phyloP scores from a whole-genome alignment of 169 alveolate genomes.

The Hepatocystis sp. region DNA sequence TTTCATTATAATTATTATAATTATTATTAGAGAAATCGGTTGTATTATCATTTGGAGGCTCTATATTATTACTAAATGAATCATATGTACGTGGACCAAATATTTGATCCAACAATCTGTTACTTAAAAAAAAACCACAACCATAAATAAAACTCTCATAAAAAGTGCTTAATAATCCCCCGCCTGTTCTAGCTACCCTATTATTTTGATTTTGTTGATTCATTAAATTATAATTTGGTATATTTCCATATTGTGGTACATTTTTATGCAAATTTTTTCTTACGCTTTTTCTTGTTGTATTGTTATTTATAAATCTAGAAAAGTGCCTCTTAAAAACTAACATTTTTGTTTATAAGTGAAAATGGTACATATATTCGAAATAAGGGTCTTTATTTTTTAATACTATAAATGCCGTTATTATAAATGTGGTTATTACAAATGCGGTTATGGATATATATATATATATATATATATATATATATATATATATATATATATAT shows the following conservation, averaged over 20 bases:
- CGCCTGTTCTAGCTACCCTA: slow-evolving; percentile 23
- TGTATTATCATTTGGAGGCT: slow-evolving; percentile 17
- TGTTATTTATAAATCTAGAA: slow-evolving; percentile 72
- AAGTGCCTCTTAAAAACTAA: slow-evolving; percentile 43
- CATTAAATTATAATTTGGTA: slow-evolving; percentile 13
- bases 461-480: slow-evolving; percentile 7
- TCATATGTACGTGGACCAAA: slow-evolving; percentile 64
- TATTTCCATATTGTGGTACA: slow-evolving; percentile 38
- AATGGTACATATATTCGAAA: slow-evolving; percentile 5
- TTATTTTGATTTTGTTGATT: slow-evolving; percentile 55
- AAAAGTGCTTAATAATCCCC: slow-evolving; percentile 41
- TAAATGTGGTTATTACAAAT: background rate
- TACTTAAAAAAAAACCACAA: slow-evolving; percentile 74
- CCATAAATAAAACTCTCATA: slow-evolving; percentile 75
- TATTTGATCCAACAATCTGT: slow-evolving; percentile 70
- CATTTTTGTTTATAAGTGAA: slow-evolving; percentile 24
- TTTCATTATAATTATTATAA: slow-evolving; percentile 34
- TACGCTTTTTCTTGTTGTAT: slow-evolving; percentile 49
- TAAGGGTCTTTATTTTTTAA: background rate
- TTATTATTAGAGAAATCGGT: slow-evolving; percentile 10
- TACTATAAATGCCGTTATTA: too few species aligned
- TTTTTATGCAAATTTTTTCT: slow-evolving; percentile 65
- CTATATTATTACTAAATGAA: slow-evolving; percentile 34
- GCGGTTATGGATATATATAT: slow-evolving; percentile 10
- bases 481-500: background rate